Conservation (phyloP, 2,329 filamentous ascomycete genomes). For the Zelopaecilomyces penicillatus region DNA sequence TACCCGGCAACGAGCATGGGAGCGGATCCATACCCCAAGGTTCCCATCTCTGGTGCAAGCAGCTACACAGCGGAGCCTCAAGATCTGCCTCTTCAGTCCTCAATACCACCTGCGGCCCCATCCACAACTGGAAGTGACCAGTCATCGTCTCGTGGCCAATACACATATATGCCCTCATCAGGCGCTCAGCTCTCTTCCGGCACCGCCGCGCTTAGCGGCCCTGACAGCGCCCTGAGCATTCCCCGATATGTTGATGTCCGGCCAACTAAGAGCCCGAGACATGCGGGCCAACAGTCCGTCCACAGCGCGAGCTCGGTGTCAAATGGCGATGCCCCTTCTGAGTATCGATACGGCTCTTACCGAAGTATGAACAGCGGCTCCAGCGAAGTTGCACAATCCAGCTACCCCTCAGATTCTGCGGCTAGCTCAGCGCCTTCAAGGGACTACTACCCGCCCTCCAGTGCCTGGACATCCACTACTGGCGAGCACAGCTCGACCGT, state of each 20-base stretch:
- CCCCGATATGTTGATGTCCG: conserved; percentile 51
- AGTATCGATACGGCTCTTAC: conserved; percentile 49
- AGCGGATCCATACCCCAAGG: conserved; percentile 44
- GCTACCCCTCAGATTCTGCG: conserved; percentile 22
- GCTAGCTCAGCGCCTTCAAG: conserved; percentile 25
- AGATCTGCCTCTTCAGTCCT: conserved; percentile 44
- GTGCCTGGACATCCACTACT: conserved; percentile 43
- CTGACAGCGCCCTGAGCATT: conserved; percentile 41
- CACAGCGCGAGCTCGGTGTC: conserved; percentile 41
- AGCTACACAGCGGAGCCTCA: conserved; percentile 43
- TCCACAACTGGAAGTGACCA: conserved; percentile 42
- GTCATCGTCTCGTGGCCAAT: conserved; percentile 41
- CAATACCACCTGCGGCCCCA: conserved; percentile 47
- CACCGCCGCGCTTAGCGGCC: conserved; percentile 24
- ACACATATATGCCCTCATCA: conserved; percentile 44
- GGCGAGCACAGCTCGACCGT: conserved; percentile 36
- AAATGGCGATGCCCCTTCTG: conserved; percentile 40
- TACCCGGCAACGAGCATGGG: conserved; percentile 46
- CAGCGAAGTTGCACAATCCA: conserved; percentile 23
- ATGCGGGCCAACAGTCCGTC: conserved; percentile 45
- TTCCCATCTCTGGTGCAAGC: conserved; percentile 40
- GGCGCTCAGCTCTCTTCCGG: conserved; percentile 41
- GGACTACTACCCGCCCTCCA: conserved; percentile 46
- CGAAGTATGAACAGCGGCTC: conserved; percentile 19
- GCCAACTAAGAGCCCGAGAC: conserved; percentile 48